Evolutionary conservation across 345 rosid genomes (phyloP), one percentile per base, ranked within the genome.

Genomic region (Citrus trifoliata): DNA sequence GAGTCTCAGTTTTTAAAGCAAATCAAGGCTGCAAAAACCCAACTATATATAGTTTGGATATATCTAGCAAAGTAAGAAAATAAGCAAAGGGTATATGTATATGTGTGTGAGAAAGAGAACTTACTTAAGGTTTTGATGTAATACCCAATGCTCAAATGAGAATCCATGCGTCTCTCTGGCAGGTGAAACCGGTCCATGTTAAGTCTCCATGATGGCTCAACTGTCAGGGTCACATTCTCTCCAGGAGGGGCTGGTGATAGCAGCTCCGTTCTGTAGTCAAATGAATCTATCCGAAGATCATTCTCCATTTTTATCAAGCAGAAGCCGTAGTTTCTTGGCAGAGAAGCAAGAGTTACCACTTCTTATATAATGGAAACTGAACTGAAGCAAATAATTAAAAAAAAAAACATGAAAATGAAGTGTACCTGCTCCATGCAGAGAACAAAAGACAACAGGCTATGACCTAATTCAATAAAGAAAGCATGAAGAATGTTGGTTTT

Each of bases 161-260:
- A 71, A 32, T 76, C 80, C 40, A 22, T 7, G 9, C 37, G 83
- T 46, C 67, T 81, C 32, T 86, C 79, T 5, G 90, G 88, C 62
- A 88, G 32, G 8, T 75, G 79, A 62, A 84, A 77, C 40, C 76
- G 64, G 68, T 89, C 88, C 77, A 88, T 79, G 64, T 74, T 84
- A 59, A 88, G 85, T 24, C 86, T 70, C 93, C 93, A 89, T 0
- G 90, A 85, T 0, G 88, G 87, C 30, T 75, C 80, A 12, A 76
- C 58, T 13, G 76, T 24, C 63, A 28, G 68, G 4, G 62, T 38
- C 3, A 32, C 10, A 14, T 75, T 73, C 46, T 76, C 83, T 24
- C 83, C 81, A 0, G 38, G 80, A 1, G 80, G 86, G 10, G 80
- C 70, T 1, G 90, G 92, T 1, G 89, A 89, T 51, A 87, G 81